Evolutionary conservation across 2,329 filamentous ascomycete species (phyloP).

Genomic region (Ophiostoma populinum): DNA sequence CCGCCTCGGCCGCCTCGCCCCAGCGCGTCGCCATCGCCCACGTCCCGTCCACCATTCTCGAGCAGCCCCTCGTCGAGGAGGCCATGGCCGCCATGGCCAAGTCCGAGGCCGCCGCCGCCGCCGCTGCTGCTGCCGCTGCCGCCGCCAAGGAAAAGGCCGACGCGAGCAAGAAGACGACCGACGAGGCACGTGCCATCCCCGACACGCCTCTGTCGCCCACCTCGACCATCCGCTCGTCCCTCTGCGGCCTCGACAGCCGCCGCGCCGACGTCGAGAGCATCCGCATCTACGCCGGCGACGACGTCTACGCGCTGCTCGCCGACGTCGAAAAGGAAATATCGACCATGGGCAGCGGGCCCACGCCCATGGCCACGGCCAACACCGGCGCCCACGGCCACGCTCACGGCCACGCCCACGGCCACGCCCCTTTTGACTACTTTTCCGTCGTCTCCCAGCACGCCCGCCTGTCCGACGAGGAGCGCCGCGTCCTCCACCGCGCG

Average conservation of each 20-base stretch:
- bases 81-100: slow-evolving; percentile 17
- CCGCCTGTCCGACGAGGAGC: slow-evolving; percentile 19
- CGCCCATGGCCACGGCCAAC: background rate
- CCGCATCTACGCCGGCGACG: slow-evolving; percentile 48
- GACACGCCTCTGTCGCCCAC: slow-evolving; percentile 8
- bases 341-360: slow-evolving; percentile 17
- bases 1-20: slow-evolving; percentile 26
- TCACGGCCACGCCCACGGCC: background rate
- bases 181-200: too few relatives aligned
- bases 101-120: slow-evolving; percentile 9
- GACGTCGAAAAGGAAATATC: slow-evolving; percentile 48
- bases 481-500: slow-evolving; percentile 27
- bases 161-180: too few relatives aligned
- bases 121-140: slow-evolving; percentile 7
- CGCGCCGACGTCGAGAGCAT: slow-evolving; percentile 43
- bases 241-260: slow-evolving; percentile 4
- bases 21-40: slow-evolving; percentile 31
- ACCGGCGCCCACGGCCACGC: background rate
- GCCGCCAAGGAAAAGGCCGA: too few relatives aligned
- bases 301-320: slow-evolving; percentile 47
- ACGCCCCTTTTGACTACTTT: slow-evolving; percentile 5
- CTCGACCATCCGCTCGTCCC: background rate
- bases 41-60: slow-evolving; percentile 37
- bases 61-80: slow-evolving; percentile 30
- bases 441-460: slow-evolving; percentile 10